These are phyloP conservation scores for Sclerotinia minor DNA, from an alignment of 2,329 filamentous ascomycete genomes.

Conservation along the genomic window DNA sequence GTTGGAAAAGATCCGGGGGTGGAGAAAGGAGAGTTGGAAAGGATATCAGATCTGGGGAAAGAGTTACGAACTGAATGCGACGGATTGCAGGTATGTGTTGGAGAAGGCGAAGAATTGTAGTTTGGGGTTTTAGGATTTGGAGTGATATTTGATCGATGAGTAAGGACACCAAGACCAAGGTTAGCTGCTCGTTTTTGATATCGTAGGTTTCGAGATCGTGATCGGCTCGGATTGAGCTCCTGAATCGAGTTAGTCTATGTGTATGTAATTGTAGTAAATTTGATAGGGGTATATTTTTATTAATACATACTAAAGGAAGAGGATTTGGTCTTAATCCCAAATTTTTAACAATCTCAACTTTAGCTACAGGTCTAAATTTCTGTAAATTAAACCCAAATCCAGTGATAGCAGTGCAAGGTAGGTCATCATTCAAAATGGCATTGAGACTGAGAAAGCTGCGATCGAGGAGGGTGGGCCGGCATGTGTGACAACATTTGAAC, in stretches of 20 bases:
- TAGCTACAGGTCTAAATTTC: constrained; percentile 46
- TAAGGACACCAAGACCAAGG: constrained; percentile 29
- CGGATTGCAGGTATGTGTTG: not conserved
- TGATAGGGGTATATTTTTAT: not conserved
- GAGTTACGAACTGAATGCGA: not conserved
- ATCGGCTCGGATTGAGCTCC: not conserved
- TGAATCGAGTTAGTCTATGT: not conserved
- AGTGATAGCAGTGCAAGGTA: constrained; percentile 51
- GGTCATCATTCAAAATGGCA: constrained; percentile 51
- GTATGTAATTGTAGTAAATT: not conserved
- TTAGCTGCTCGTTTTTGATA: constrained; percentile 9
- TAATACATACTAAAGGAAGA: constrained; percentile 26
- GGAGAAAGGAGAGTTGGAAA: constrained; percentile 4
- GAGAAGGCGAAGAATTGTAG: not conserved
- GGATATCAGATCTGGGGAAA: not conserved
- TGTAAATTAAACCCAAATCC: constrained; percentile 54
- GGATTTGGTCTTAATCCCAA: constrained; percentile 37
- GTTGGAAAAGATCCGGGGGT: constrained; percentile 10
- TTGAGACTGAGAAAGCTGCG: constrained; percentile 53
- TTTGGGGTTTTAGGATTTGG: not conserved
- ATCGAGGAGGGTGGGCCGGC: constrained; percentile 48
- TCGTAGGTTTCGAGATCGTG: constrained; percentile 11
- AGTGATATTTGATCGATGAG: constrained; percentile 1
- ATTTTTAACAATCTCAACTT: constrained; percentile 34
- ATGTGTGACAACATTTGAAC: constrained; percentile 52